These are phyloP conservation scores for Leishmania aethiopica DNA, from an alignment of 208 protist species.

Conservation along the genomic window DNA sequence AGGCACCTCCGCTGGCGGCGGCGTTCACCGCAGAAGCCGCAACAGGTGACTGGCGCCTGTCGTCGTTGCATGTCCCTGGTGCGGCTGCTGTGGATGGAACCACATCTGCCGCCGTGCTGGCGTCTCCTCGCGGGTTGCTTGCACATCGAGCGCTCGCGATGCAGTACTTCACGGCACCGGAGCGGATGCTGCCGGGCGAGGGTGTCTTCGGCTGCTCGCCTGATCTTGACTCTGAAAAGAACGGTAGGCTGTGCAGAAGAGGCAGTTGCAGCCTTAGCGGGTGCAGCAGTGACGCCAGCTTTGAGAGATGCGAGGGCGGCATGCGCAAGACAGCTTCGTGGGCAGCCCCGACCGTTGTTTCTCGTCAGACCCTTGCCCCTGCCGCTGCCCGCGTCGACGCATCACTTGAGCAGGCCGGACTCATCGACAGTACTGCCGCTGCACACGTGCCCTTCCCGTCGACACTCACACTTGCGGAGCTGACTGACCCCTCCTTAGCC, in stretches of 20 bases:
- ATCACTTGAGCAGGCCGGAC: not conserved
- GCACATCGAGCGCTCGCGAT: constrained; percentile 10
- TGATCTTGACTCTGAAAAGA: constrained; percentile 10
- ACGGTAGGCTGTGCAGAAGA: not conserved
- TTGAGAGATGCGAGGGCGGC: not conserved
- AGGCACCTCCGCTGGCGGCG: not conserved
- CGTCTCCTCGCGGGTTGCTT: not conserved
- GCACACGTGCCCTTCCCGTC: not conserved
- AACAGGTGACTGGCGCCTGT: not conserved
- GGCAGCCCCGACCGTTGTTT: not conserved
- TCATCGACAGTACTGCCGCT: not conserved
- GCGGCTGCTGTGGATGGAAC: not conserved
- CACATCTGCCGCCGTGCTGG: not conserved
- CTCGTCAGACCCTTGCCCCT: not conserved
- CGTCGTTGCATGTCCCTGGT: too few relatives aligned
- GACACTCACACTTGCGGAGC: not conserved
- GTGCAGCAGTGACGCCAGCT: not conserved
- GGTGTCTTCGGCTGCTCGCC: constrained; percentile 9
- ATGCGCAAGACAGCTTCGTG: not conserved
- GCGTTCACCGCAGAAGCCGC: not conserved
- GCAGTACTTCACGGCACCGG: constrained; percentile 11
- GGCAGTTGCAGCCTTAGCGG: not conserved
- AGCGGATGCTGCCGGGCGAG: constrained; percentile 18
- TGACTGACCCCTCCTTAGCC: not conserved
- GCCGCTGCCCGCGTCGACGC: constrained; percentile 1